Evolutionary conservation across 148 eudicot species (phyloP), one percentile per base, ranked within the genome.

Genomic region (Linanthus parryae): DNA sequence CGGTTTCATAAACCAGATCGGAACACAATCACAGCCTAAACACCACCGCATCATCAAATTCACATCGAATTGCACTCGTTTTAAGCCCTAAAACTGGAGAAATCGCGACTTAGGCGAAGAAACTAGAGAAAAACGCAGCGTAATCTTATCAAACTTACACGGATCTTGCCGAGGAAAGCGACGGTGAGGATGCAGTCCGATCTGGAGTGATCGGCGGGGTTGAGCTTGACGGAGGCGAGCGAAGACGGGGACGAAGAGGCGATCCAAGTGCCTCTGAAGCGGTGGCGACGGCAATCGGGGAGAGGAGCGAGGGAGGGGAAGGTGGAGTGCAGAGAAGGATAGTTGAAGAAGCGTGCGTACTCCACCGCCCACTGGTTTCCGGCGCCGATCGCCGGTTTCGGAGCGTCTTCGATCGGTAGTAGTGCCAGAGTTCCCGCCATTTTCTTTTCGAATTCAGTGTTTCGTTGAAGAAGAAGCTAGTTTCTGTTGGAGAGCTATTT

Each of bases 341-440:
- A 59, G 44, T 47, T 40, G 63, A 83, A 68, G 71, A 71, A 75
- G 19, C 84, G 77, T 11, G 82, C 63, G 69, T 75, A 82, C 10
- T 62, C 57, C 24, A 67, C 80, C 52, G 64, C 47, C 80, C 85
- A 83, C 38, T 68, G 56, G 12, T 52, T 51, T n/a, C 40, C 40
- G 19, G 59, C 24, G 49, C 61, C 39, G 46, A 48, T 26, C 45
- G 53, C 8, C 17, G 58, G 6, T 2, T 49, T 50, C 38, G 51
- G 56, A 1, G 7, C 25, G 19, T 14, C 6, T 43, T 30, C 55
- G 44, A 12, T 45, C 46, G 51, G 51, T 35, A 37, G 24, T 10
- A 47, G 5, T 12, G 35, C 17, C 23, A 59, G 14, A 48, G 63
- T 16, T 73, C 83, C 83, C 87, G 87, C 87, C 87, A 81, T 77